Percentiles rank a stretch among this genome's conserved stretches.
phyloP scores from a whole-genome alignment of 1,284 basidiomycete genomes.

The Stygiomarasmius scandens region DNA sequence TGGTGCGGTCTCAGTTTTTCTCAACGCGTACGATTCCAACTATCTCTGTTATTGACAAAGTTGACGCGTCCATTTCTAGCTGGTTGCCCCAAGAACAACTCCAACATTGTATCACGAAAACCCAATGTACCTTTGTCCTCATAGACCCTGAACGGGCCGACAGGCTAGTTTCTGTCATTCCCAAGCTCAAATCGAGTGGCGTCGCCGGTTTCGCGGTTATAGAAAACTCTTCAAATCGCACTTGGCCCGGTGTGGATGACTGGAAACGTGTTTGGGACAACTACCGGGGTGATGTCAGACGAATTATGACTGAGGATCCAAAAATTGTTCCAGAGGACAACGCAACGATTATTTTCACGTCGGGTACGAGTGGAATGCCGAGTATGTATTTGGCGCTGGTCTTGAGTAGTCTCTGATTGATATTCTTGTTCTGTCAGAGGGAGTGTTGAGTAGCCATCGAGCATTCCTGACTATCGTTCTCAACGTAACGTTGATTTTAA shows the following conservation, averaged over 20 bases:
- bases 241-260: slow-evolving; percentile 40
- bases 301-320: slow-evolving; percentile 28
- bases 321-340: slow-evolving; percentile 48
- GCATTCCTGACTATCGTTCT: slow-evolving; percentile 50
- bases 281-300: slow-evolving; percentile 29
- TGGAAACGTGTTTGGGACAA: slow-evolving; percentile 34
- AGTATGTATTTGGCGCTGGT: slow-evolving; percentile 44
- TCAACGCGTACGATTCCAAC: slow-evolving; percentile 50
- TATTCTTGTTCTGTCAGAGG: slow-evolving; percentile 27
- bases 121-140: slow-evolving; percentile 54
- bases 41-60: background rate
- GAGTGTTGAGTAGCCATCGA: slow-evolving; percentile 36
- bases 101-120: slow-evolving; percentile 53
- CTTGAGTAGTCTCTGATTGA: slow-evolving; percentile 12
- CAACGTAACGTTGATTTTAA: slow-evolving; percentile 33
- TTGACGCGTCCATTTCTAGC: slow-evolving; percentile 25
- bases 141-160: slow-evolving; percentile 59
- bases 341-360: slow-evolving; percentile 56
- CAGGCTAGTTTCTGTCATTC: slow-evolving; percentile 30
- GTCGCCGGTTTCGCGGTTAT: slow-evolving; percentile 37
- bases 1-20: slow-evolving; percentile 51
- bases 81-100: slow-evolving; percentile 52
- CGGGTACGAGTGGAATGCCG: slow-evolving; percentile 54
- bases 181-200: slow-evolving; percentile 31
- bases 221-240: slow-evolving; percentile 38